phyloP scores from a whole-genome alignment of 2,329 filamentous ascomycete genomes.

The Dactylellina parvicollis region DNA sequence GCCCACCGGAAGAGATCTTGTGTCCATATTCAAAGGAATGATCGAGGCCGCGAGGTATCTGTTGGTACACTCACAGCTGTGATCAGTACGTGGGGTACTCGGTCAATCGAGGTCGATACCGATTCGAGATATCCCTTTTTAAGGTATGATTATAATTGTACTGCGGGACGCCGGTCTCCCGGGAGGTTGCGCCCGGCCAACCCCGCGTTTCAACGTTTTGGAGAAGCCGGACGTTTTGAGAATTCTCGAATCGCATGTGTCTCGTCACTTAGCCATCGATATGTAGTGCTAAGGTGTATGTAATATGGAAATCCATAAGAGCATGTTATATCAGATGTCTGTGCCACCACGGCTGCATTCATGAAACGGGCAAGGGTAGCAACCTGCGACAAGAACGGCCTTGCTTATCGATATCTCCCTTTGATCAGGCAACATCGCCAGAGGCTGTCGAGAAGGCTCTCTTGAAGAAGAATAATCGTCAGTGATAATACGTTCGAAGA shows the following conservation, averaged over 20 bases:
- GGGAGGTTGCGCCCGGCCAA: background rate
- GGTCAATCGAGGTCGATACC: background rate
- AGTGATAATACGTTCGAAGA: background rate
- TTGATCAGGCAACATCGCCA: no score
- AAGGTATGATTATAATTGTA: no score
- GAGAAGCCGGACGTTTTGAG: no score
- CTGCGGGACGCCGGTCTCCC: no score
- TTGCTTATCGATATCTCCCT: slow-evolving; percentile 40
- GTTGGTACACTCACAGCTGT: background rate
- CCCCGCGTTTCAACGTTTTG: slow-evolving; percentile 14
- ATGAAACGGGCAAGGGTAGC: slow-evolving; percentile 35
- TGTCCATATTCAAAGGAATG: background rate
- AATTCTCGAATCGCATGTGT: background rate
- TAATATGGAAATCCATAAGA: background rate
- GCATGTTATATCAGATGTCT: background rate
- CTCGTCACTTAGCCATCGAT: no score
- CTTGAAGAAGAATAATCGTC: no score
- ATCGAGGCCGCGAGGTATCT: background rate
- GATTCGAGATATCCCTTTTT: no score
- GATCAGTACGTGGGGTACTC: background rate
- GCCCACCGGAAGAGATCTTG: background rate
- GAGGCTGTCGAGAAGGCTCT: background rate
- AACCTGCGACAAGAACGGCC: slow-evolving; percentile 15
- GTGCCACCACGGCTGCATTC: background rate
- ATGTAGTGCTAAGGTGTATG: no score